Percentiles rank a stretch among this genome's conserved stretches.
Evolutionary conservation across 116 monocot species (phyloP).

Genomic region (Zostera marina): DNA sequence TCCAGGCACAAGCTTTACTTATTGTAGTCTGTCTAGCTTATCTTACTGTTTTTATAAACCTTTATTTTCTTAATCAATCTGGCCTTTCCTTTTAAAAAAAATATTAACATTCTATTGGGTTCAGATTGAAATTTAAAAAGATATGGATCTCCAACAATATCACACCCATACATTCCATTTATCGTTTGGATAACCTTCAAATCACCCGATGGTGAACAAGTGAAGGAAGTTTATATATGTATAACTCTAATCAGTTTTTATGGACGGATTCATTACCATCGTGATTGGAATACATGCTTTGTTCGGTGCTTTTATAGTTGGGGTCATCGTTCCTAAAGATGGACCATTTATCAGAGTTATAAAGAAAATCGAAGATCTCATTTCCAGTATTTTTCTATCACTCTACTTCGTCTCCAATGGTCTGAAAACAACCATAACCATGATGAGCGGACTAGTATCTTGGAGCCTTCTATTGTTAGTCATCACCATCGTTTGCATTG

Average conservation of each 20-base stretch:
- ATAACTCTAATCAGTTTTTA: slow-evolving; percentile 18
- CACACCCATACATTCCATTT: too few species aligned
- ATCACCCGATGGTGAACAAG: slow-evolving; percentile 24
- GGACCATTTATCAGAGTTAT: slow-evolving; percentile 28
- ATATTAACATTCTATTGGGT: too few species aligned
- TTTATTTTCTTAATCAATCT: too few species aligned
- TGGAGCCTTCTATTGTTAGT: slow-evolving; percentile 38
- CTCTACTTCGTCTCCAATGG: slow-evolving; percentile 51
- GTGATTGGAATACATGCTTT: slow-evolving; percentile 40
- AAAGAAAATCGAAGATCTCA: slow-evolving; percentile 45
- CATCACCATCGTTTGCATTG: slow-evolving; percentile 26
- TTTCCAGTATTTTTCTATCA: slow-evolving; percentile 32
- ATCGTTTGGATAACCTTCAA: slow-evolving; percentile 31
- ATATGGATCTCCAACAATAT: too few species aligned
- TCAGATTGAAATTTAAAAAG: too few species aligned
- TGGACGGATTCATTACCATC: slow-evolving; percentile 29
- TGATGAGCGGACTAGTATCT: slow-evolving; percentile 20
- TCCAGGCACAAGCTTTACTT: too few species aligned
- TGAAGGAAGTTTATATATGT: slow-evolving; percentile 33
- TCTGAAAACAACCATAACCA: slow-evolving; percentile 36
- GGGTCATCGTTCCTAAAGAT: slow-evolving; percentile 31
- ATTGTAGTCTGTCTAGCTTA: too few species aligned
- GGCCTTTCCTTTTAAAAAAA: too few species aligned
- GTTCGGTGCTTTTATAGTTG: slow-evolving; percentile 42
- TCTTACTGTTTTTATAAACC: too few species aligned